Percentiles rank a stretch among this genome's conserved stretches.
Evolutionary conservation across 306 rosid genomes (phyloP).

Genomic region (Cicer bijugum): DNA sequence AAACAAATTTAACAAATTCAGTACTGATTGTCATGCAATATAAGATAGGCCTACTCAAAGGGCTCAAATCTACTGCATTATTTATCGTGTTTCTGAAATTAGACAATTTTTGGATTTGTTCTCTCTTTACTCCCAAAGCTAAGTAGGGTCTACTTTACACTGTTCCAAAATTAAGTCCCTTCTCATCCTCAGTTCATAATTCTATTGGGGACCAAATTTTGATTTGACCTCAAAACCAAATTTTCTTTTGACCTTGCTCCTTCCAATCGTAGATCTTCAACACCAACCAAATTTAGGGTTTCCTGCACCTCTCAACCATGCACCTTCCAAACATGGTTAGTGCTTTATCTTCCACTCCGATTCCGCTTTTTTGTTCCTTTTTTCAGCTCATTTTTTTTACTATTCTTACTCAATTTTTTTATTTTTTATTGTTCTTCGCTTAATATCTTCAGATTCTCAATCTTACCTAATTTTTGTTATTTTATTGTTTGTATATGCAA

Average conservation of each 20-base stretch:
- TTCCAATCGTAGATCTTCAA: slow-evolving; percentile 11
- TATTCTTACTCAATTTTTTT: neutral
- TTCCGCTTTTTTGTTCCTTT: neutral
- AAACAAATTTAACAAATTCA: too few species aligned
- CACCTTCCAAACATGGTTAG: slow-evolving; percentile 17
- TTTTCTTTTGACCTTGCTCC: neutral
- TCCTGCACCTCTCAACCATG: slow-evolving; percentile 18
- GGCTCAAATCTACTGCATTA: too few species aligned
- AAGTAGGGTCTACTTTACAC: slow-evolving; percentile 19
- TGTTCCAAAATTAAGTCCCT: slow-evolving; percentile 1
- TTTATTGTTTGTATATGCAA: neutral
- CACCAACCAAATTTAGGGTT: neutral
- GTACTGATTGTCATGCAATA: too few species aligned
- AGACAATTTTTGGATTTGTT: too few species aligned
- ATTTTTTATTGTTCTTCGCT: neutral
- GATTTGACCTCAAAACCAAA: slow-evolving; percentile 37
- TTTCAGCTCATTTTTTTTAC: neutral
- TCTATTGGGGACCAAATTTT: slow-evolving; percentile 16
- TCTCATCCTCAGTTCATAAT: neutral
- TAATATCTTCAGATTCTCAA: neutral
- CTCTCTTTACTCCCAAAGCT: neutral
- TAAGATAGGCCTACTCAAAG: too few species aligned
- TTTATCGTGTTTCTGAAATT: too few species aligned
- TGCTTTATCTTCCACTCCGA: slow-evolving; percentile 21
- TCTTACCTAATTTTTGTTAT: neutral